Percentiles rank a stretch among this genome's conserved stretches.
Evolutionary conservation across 306 rosid genomes (phyloP).

Genomic region (Vigna radiata): DNA sequence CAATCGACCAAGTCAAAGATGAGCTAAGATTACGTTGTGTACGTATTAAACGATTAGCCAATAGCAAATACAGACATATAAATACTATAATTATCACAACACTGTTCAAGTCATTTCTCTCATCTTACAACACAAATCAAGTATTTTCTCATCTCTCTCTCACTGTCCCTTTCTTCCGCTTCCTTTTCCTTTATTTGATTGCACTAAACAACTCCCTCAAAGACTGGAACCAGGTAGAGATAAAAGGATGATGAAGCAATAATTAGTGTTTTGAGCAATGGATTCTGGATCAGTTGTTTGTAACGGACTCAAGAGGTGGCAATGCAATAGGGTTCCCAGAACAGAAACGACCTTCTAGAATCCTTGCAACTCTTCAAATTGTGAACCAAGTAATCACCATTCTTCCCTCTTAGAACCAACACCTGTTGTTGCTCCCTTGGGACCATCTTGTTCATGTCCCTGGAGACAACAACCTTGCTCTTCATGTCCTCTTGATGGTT

Average conservation of each 20-base stretch:
- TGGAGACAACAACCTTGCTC: slow-evolving; percentile 40
- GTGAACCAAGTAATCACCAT: slow-evolving; percentile 69
- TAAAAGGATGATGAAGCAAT: slow-evolving; percentile 45
- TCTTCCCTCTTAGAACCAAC: slow-evolving; percentile 64
- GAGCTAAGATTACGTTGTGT: slow-evolving; percentile 45
- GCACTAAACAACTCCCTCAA: slow-evolving; percentile 45
- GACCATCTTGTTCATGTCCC: slow-evolving; percentile 37
- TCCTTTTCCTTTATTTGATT: slow-evolving; percentile 57
- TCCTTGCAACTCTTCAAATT: slow-evolving; percentile 76
- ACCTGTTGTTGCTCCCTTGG: slow-evolving; percentile 56
- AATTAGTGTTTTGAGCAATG: slow-evolving; percentile 48
- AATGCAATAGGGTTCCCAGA: slow-evolving; percentile 83
- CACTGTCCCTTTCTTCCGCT: slow-evolving; percentile 18
- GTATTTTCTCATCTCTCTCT: slow-evolving; percentile 6
- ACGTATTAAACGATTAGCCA: slow-evolving; percentile 3
- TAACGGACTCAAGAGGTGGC: slow-evolving; percentile 71
- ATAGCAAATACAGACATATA: slow-evolving; percentile 6
- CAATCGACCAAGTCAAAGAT: slow-evolving; percentile 58
- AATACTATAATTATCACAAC: slow-evolving; percentile 31
- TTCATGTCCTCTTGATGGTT: slow-evolving; percentile 32
- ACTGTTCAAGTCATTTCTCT: slow-evolving; percentile 47
- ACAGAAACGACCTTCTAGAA: slow-evolving; percentile 68
- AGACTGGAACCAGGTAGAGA: slow-evolving; percentile 50
- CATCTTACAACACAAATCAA: slow-evolving; percentile 51
- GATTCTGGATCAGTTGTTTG: slow-evolving; percentile 39